Conservation (phyloP, 306 rosid species). For the Ceratonia siliqua region DNA sequence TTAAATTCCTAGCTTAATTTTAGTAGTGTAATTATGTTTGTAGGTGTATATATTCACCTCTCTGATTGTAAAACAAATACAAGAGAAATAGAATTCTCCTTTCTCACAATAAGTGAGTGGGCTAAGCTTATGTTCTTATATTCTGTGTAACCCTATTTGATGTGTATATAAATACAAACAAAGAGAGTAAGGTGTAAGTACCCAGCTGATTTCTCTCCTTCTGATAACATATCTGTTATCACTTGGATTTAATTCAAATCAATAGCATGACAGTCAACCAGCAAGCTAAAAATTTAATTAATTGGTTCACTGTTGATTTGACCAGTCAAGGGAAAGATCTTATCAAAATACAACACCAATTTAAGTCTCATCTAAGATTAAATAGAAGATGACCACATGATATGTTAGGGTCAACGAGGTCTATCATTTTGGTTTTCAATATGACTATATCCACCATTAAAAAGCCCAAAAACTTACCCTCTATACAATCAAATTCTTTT, state of each 20-base stretch:
- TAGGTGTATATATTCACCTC: no score
- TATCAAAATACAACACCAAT: neutral
- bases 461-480: constrained; percentile 51
- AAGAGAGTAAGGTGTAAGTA: neutral
- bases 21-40: no score
- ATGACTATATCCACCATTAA: neutral
- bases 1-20: no score
- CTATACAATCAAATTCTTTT: constrained; percentile 64
- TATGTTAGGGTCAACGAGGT: constrained; percentile 6
- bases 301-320: neutral
- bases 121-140: neutral
- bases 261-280: neutral
- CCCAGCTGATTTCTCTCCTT: neutral
- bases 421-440: constrained; percentile 12
- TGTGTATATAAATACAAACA: neutral
- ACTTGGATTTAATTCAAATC: neutral
- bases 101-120: no score
- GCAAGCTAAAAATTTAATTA: constrained; percentile 4
- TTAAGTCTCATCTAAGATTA: neutral
- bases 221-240: neutral
- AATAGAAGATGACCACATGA: neutral
- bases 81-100: no score
- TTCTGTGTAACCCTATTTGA: neutral
- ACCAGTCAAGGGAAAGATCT: neutral
- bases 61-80: no score